Conservation (phyloP, 257 asterid species). For the Linderniella brevidens region DNA sequence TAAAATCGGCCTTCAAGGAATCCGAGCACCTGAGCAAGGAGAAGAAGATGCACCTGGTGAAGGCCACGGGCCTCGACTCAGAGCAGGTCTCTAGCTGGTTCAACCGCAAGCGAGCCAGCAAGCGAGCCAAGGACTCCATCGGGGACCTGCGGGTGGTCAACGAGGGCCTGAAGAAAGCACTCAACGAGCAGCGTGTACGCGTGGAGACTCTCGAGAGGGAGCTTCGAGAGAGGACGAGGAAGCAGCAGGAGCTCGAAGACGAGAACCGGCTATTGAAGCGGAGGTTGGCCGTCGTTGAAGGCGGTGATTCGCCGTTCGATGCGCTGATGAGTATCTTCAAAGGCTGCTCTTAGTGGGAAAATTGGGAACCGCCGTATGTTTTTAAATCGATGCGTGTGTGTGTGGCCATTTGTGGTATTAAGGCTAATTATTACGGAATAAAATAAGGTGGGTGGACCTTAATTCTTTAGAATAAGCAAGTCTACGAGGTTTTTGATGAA, state of each 20-base stretch:
- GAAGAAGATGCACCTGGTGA: constrained; percentile 9
- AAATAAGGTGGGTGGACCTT: no score
- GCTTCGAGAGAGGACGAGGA: constrained; percentile 9
- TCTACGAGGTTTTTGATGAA: neutral
- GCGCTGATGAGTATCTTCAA: constrained; percentile 8
- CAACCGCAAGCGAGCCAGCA: constrained; percentile 11
- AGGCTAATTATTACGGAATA: no score
- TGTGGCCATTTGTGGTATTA: no score
- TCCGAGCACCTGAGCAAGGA: constrained; percentile 9
- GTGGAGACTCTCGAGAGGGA: neutral
- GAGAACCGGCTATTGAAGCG: constrained; percentile 13
- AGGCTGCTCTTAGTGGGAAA: neutral
- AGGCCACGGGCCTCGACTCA: constrained; percentile 20
- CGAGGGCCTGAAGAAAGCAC: neutral
- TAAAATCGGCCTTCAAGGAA: constrained; percentile 11
- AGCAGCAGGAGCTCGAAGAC: constrained; percentile 7
- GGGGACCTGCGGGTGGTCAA: constrained; percentile 3
- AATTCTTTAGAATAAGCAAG: no score
- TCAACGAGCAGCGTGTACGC: no score
- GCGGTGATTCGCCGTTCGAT: constrained; percentile 6
- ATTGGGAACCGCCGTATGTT: neutral
- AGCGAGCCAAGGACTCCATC: constrained; percentile 7
- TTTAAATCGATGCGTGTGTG: no score
- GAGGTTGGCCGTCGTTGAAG: constrained; percentile 6
- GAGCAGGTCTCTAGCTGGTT: constrained; percentile 24